Conservation (phyloP, 179 eudicot genomes). For the Camellia oleifera region DNA sequence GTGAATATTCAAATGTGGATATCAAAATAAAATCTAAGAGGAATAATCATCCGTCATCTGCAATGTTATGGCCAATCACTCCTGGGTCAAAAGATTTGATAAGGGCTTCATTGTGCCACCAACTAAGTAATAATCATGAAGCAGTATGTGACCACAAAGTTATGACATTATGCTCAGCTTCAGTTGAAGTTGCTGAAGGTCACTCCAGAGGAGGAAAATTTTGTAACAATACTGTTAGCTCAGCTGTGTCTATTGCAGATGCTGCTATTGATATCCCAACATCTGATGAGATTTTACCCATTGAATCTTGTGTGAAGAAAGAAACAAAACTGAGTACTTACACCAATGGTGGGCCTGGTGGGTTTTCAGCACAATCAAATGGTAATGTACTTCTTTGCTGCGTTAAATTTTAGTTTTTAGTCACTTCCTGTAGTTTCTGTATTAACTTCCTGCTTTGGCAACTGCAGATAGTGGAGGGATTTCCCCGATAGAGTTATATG, state of each 20-base stretch:
- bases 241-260: neutral
- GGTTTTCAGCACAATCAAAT: conserved; percentile 17
- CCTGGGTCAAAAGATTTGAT: conserved; percentile 9
- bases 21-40: conserved; percentile 9
- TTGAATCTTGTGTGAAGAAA: conserved; percentile 19
- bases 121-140: conserved; percentile 23
- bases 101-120: conserved; percentile 10
- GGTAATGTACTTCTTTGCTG: neutral
- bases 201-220: conserved; percentile 1
- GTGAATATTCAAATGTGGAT: neutral
- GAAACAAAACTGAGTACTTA: conserved; percentile 16
- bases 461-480: neutral
- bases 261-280: neutral
- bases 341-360: conserved; percentile 5
- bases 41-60: conserved; percentile 15
- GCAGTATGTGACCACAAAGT: conserved; percentile 11
- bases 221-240: neutral
- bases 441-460: neutral
- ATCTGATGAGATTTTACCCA: conserved; percentile 13
- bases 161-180: conserved; percentile 11
- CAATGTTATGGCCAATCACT: conserved; percentile 3
- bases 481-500: neutral
- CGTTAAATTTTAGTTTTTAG: neutral
- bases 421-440: neutral
- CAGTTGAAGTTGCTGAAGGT: conserved; percentile 17